These are phyloP conservation scores for Vitis cinerea DNA, from an alignment of 164 flowering plant species.

Conservation along the genomic window DNA sequence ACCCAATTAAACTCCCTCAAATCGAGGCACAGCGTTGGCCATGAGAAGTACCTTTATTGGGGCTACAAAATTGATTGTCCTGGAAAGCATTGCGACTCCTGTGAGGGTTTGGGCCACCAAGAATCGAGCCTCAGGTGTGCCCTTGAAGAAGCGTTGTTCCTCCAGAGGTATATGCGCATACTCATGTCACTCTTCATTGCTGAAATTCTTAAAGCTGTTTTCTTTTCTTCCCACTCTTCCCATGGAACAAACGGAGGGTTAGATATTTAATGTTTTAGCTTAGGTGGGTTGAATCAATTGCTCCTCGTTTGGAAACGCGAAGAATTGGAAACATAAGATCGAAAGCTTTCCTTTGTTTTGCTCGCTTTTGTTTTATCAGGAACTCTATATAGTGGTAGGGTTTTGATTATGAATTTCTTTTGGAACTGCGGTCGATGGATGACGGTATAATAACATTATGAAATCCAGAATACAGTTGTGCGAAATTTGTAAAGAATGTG, in stretches of 20 bases:
- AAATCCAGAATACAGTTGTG: too few relatives aligned
- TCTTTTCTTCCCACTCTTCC: too few relatives aligned
- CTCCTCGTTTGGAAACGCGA: too few relatives aligned
- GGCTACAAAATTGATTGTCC: conserved; percentile 91
- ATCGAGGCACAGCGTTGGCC: background rate
- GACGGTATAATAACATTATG: too few relatives aligned
- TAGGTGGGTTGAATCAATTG: too few relatives aligned
- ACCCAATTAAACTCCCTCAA: conserved; percentile 4
- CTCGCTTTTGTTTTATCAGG: background rate
- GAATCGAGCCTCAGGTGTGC: conserved; percentile 98
- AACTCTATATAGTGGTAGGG: too few relatives aligned
- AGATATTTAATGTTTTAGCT: too few relatives aligned
- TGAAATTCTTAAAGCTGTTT: background rate
- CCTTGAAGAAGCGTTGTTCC: conserved; percentile 91
- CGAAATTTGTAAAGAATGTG: too few relatives aligned
- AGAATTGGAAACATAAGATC: background rate
- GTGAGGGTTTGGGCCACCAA: conserved; percentile 96
- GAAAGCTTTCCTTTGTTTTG: background rate
- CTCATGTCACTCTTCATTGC: background rate
- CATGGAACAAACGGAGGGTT: too few relatives aligned
- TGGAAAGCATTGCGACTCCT: conserved; percentile 88
- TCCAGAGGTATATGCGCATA: conserved; percentile 51
- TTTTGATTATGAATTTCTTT: too few relatives aligned
- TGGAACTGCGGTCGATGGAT: too few relatives aligned
- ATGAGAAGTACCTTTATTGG: conserved; percentile 83